Conservation (phyloP, 176 grass and related monocot species). For the Alopecurus myosuroides region DNA sequence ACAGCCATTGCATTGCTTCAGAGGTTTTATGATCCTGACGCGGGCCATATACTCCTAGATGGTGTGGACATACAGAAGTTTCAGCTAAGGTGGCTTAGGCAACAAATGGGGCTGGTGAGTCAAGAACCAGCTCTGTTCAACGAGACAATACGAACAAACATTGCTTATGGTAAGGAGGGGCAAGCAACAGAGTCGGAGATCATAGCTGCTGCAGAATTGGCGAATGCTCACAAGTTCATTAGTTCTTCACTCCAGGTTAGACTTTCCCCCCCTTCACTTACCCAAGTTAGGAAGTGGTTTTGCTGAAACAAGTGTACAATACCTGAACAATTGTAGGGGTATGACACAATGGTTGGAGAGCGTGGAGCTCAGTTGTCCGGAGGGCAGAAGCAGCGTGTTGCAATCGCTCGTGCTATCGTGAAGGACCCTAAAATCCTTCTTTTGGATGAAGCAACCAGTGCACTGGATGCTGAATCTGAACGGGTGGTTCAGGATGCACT, state of each 20-base stretch:
- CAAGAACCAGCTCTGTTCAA: conserved; percentile 96
- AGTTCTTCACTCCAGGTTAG: conserved; percentile 74
- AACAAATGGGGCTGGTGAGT: conserved; percentile 95
- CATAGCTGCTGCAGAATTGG: conserved; percentile 60
- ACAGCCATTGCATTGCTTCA: conserved; percentile 88
- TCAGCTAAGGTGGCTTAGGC: conserved; percentile 87
- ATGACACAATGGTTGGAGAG: conserved; percentile 87
- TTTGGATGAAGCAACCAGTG: conserved; percentile 95
- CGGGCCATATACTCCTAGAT: conserved; percentile 81
- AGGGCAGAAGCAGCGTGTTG: conserved; percentile 91
- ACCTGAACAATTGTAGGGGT: conserved; percentile 61
- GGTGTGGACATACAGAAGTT: conserved; percentile 87
- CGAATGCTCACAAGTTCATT: conserved; percentile 96
- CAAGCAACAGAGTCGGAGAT: conserved; percentile 76
- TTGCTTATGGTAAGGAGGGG: conserved; percentile 94
- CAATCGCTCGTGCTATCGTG: conserved; percentile 80
- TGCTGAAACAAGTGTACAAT: conserved; percentile 9
- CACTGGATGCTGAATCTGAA: conserved; percentile 97
- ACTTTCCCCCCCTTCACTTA: neutral
- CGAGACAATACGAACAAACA: conserved; percentile 78
- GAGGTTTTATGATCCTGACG: conserved; percentile 83
- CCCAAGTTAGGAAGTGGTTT: neutral
- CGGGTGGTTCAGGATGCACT: conserved; percentile 87
- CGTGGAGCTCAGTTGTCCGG: conserved; percentile 85
- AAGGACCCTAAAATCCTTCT: conserved; percentile 82